phyloP scores from a whole-genome alignment of 768 basidiomycete species.

The Mycena kentingensis region DNA sequence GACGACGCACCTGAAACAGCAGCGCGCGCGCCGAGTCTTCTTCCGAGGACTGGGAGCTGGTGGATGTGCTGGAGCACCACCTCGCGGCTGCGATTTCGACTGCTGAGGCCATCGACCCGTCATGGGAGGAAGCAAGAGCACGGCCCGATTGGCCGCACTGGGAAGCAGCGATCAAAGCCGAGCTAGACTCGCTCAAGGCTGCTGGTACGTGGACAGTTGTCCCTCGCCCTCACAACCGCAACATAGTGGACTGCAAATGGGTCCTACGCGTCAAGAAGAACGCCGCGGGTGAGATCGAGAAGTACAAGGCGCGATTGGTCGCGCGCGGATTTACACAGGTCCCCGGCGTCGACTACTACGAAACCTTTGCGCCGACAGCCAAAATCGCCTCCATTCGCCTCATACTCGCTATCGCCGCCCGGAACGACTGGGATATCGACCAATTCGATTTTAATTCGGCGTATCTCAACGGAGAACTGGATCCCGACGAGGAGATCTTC shows the following conservation, averaged over 20 bases:
- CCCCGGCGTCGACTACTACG: slow-evolving; percentile 37
- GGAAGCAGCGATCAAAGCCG: slow-evolving; percentile 25
- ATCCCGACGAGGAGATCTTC: slow-evolving; percentile 35
- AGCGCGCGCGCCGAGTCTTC: too few species aligned
- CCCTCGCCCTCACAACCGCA: too few species aligned
- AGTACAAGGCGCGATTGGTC: slow-evolving; percentile 32
- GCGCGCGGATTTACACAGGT: slow-evolving; percentile 37
- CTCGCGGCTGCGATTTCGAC: not conserved
- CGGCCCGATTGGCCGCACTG: slow-evolving; percentile 29
- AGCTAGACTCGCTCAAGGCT: slow-evolving; percentile 22
- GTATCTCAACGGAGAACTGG: slow-evolving; percentile 10
- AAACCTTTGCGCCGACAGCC: slow-evolving; percentile 36
- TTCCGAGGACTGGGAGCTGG: too few species aligned
- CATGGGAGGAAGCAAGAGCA: slow-evolving; percentile 27
- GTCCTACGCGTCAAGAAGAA: slow-evolving; percentile 33
- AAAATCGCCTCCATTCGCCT: slow-evolving; percentile 23
- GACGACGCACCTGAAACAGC: too few species aligned
- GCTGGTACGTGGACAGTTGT: slow-evolving; percentile 32
- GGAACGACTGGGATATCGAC: slow-evolving; percentile 29
- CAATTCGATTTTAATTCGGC: slow-evolving; percentile 24
- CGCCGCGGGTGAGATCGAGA: slow-evolving; percentile 8
- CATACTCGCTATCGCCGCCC: slow-evolving; percentile 32
- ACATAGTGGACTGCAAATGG: not conserved
- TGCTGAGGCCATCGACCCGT: slow-evolving; percentile 11
- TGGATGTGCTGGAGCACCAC: not conserved